A percentile compares a stretch with the other conserved stretches of the same genome.
Evolutionary conservation across 345 rosid genomes (phyloP).

Genomic region (Gossypium rotundifolium): DNA sequence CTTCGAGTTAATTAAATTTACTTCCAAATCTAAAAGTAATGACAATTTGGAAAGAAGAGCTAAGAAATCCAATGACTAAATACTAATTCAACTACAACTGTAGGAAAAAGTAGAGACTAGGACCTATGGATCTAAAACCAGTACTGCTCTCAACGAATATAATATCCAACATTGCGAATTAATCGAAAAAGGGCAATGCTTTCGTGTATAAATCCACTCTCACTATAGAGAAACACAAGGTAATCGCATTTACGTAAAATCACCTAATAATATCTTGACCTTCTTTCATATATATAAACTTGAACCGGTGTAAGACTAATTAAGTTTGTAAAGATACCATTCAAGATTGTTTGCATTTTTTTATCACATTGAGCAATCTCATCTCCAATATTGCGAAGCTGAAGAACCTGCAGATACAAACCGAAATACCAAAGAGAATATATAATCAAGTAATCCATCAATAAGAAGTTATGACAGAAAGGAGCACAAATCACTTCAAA

Average conservation of each 20-base stretch:
- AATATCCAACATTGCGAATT: not conserved
- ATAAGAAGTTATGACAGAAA: not conserved
- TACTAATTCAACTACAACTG: not conserved
- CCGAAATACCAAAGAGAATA: not conserved
- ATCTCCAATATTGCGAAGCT: slow-evolving; percentile 57
- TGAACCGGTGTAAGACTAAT: not conserved
- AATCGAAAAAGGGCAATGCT: not conserved
- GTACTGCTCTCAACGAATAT: not conserved
- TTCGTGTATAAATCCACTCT: not conserved
- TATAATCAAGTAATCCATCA: not conserved
- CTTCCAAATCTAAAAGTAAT: not conserved
- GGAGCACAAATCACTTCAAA: not conserved
- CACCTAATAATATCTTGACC: not conserved
- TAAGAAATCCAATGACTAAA: not conserved
- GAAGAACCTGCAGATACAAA: slow-evolving; percentile 44
- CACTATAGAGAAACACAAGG: not conserved
- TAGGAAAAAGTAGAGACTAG: not conserved
- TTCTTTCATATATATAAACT: not conserved
- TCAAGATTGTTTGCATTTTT: slow-evolving; percentile 37
- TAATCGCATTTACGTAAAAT: not conserved
- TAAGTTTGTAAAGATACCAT: slow-evolving; percentile 26
- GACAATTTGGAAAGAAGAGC: not conserved
- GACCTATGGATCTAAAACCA: not conserved
- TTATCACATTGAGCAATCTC: slow-evolving; percentile 62
- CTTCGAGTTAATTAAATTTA: not conserved